Base-by-base conservation (phyloP, 2,329 filamentous ascomycete species). In the Talaromyces albobiverticillius region DNA sequence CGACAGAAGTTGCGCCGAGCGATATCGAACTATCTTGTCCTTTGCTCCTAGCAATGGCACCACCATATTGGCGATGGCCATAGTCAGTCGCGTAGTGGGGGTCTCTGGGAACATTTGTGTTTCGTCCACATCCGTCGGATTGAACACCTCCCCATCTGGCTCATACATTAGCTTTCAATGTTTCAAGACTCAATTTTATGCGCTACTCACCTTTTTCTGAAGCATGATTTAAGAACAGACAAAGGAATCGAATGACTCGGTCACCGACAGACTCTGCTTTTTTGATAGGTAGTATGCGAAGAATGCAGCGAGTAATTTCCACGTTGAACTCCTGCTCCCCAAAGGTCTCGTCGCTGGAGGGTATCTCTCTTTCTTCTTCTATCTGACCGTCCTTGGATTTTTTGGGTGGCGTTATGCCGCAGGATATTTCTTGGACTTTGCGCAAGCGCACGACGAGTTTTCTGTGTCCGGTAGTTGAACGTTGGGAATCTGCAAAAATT, bases 241-340 rank as follows among this genome's bases (percentile, higher is more conserved):
- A 90, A 58, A 95, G 75, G 68, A 99, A 99, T 43, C 89, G 84
- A 55, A 97, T 83, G 14, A 88, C 82, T 63, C 89, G 86, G 69
- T 97, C 93, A 22, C 91, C 94, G 2, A 89, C 92, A 13, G 83
- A 80, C 74, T 99, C 94, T 34, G 89, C 87, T 78, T 96, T 97
- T 78, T 93, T 95, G 55, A 97, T 86, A 1, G 87, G 83, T 77
- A 99, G 83, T 48, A 93, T 82, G 53, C 91, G 82, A 61, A 95
- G 71, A 22, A 95, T 81, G 67, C 91, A 96, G 66, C 94, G 82
- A 54, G 86, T 82, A 54, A 97, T 85, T 70, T 99, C 93, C 25
- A 79, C 76, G 64, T 94, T 95, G 76, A 99, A 97, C 55, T 94
- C 87, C 46, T 86, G 82, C 69, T 95, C 91, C 42, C 90, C 86